Evolutionary conservation across 202 grass and related monocot genomes (phyloP), one percentile per base, ranked within the genome.

Genomic region (Setaria italica): DNA sequence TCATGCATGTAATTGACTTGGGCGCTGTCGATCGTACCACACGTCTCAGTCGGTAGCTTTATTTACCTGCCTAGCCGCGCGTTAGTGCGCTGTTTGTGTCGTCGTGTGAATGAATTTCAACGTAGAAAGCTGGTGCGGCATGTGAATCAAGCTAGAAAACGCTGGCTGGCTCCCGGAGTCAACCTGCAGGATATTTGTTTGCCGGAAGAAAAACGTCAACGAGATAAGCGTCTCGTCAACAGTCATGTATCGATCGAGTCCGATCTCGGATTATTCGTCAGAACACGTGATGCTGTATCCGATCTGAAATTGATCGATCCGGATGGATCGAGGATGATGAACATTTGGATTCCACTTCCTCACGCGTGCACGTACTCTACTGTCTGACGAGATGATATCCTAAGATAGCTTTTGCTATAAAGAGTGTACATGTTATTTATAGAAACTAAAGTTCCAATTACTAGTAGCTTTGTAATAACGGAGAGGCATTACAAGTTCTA

Each of bases 101-200:
- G 48, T 7, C 7, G 48, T 7, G 57, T 75, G 11, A 67, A 59
- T 75, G 10, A 74, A 67, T 51, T 51, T 83, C 84, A 67, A 82
- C 79, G 84, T 41, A n/a, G 63, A 82, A 86, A 67, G 12, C 70
- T 43, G 63, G 19, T 9, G 19, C 51, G 20, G 10, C 39, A 76
- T 46, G 55, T 71, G 53, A 79, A 84, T 42, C 41, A 47, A 68
- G 48, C 32, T 47, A 68, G 64, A 15, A 82, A 47, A 72, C 73
- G 47, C 35, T 51, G 57, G 46, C 17, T 12, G 57, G 46, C 17
- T 12, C 17, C 39, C 8, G 7, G 29, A 32, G 79, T 87, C 84
- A 79, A 79, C 67, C 20, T 7, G 73, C 11, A 19, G 46, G 83
- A 86, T 86, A 78, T 41, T 66, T 80, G 66, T 82, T 85, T 85